Evolutionary conservation across 495 filamentous ascomycete species (phyloP).

Genomic region (Hypoxylon subgilvum): DNA sequence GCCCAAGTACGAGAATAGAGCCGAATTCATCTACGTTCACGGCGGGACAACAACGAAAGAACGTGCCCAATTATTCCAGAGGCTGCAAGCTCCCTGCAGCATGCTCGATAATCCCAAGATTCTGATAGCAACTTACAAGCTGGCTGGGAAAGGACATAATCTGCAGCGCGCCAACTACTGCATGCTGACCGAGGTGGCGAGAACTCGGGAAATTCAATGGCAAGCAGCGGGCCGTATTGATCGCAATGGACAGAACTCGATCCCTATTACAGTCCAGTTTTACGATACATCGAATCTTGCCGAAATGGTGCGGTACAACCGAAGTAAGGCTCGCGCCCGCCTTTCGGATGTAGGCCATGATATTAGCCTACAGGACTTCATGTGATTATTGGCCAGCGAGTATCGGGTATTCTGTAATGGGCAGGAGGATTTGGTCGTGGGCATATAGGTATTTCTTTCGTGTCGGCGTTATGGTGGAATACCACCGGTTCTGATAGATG

Average conservation of each 20-base stretch:
- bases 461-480: too few species aligned
- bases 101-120: background rate
- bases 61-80: background rate
- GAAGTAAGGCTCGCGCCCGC: too few species aligned
- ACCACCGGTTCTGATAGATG: too few species aligned
- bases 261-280: slow-evolving; percentile 2
- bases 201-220: background rate
- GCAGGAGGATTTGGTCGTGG: too few species aligned
- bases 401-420: too few species aligned
- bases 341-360: too few species aligned
- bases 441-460: too few species aligned
- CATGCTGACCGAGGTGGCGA: slow-evolving; percentile 4
- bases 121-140: background rate
- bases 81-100: background rate
- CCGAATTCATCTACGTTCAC: slow-evolving; percentile 8
- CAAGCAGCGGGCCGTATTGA: slow-evolving; percentile 14
- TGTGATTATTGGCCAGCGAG: too few species aligned
- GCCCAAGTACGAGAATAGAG: background rate
- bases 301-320: background rate
- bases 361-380: too few species aligned
- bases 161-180: slow-evolving; percentile 17
- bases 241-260: background rate
- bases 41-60: background rate
- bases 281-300: slow-evolving; percentile 1
- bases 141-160: slow-evolving; percentile 1